Conservation (phyloP, 345 rosid genomes). For the Aquilaria malaccensis region DNA sequence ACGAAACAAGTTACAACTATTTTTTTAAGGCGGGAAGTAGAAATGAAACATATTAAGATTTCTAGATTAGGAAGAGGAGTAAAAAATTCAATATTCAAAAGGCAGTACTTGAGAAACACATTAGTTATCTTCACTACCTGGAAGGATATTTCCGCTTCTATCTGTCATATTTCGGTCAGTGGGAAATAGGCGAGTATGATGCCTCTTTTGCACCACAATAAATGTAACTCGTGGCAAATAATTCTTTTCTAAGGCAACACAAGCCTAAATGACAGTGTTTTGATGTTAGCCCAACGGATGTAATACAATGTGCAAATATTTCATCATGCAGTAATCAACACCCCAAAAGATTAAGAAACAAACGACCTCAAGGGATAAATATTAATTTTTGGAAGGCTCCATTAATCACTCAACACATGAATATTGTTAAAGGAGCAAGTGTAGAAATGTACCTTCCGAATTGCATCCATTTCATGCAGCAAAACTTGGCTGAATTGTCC, state of each 20-base stretch:
- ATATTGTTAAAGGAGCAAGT: not conserved
- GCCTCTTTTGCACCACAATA: slow-evolving; percentile 38
- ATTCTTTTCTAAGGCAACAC: slow-evolving; percentile 31
- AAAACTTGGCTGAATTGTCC: slow-evolving; percentile 41
- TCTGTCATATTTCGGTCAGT: slow-evolving; percentile 28
- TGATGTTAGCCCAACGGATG: no score
- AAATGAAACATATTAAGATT: not conserved
- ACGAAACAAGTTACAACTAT: not conserved
- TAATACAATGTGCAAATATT: no score
- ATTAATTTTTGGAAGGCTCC: no score
- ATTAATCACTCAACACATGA: no score
- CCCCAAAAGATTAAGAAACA: not conserved
- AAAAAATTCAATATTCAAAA: no score
- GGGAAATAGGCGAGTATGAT: slow-evolving; percentile 34
- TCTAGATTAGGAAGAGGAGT: not conserved
- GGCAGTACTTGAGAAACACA: no score
- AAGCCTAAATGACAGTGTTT: slow-evolving; percentile 18
- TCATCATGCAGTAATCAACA: no score
- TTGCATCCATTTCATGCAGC: slow-evolving; percentile 36
- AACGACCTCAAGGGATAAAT: no score
- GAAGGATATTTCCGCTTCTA: slow-evolving; percentile 36
- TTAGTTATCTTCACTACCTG: slow-evolving; percentile 17
- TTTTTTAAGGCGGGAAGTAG: no score
- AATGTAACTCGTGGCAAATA: slow-evolving; percentile 43
- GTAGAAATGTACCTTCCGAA: slow-evolving; percentile 28